Conservation (phyloP, 768 basidiomycete genomes). For the Imleria badia region DNA sequence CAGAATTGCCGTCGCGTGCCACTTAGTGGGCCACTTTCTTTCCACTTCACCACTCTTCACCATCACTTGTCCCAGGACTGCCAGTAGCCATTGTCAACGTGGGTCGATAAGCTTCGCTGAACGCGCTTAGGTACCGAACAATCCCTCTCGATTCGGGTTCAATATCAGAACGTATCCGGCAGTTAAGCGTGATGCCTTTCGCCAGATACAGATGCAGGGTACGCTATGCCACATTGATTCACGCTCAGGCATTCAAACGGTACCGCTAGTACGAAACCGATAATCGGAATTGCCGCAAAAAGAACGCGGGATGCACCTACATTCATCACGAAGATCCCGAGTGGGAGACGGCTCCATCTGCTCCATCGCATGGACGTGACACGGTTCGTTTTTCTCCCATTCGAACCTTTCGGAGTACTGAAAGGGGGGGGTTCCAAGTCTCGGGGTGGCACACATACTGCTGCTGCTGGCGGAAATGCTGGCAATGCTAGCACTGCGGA, state of each 20-base stretch:
- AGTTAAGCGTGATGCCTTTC: constrained; percentile 21
- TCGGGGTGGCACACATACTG: background rate
- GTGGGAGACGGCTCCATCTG: constrained; percentile 22
- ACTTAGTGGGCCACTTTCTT: background rate
- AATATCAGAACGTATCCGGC: background rate
- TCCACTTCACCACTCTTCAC: background rate
- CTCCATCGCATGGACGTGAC: constrained; percentile 12
- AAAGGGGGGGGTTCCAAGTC: constrained; percentile 5
- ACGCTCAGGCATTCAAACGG: background rate
- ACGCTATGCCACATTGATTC: constrained; percentile 9
- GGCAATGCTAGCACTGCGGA: background rate
- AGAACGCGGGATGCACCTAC: constrained; percentile 25
- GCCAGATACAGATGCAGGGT: constrained; percentile 29
- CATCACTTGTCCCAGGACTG: background rate
- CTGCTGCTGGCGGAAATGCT: too few species aligned
- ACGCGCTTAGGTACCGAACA: background rate
- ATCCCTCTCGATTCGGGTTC: background rate
- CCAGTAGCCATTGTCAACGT: background rate
- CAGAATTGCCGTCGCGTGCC: background rate
- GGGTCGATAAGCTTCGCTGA: background rate
- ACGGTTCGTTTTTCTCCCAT: constrained; percentile 13
- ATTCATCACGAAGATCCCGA: constrained; percentile 30
- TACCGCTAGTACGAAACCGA: constrained; percentile 20
- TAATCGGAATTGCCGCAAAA: constrained; percentile 30
- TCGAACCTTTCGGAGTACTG: background rate